These are phyloP conservation scores for Annulohypoxylon stygium DNA, from an alignment of 495 filamentous ascomycete genomes.

Conservation along the genomic window DNA sequence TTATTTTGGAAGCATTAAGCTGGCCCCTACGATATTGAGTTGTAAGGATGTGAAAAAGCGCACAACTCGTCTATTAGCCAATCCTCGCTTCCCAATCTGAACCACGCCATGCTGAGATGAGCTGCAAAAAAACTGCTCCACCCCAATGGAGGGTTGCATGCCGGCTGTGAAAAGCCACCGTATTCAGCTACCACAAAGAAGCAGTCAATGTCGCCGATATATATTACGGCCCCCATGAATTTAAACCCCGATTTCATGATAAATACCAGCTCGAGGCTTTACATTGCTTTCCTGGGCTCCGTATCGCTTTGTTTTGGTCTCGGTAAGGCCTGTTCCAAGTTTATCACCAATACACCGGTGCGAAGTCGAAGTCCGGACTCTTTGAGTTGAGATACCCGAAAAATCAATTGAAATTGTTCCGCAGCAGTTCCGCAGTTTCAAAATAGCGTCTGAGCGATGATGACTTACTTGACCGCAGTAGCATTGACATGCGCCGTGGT, in stretches of 20 bases:
- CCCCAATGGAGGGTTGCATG: slow-evolving; percentile 24
- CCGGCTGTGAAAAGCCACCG: not conserved
- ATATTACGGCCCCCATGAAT: slow-evolving; percentile 16
- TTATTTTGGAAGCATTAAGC: slow-evolving; percentile 11
- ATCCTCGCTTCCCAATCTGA: slow-evolving; percentile 12
- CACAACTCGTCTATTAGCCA: slow-evolving; percentile 3
- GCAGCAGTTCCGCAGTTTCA: not conserved
- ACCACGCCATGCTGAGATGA: slow-evolving; percentile 11
- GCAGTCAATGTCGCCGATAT: not conserved
- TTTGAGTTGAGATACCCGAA: not conserved
- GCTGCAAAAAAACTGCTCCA: slow-evolving; percentile 8
- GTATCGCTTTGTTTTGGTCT: slow-evolving; percentile 18
- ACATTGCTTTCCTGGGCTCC: slow-evolving; percentile 2
- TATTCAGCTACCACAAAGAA: not conserved
- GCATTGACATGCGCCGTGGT: slow-evolving; percentile 32
- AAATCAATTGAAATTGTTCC: not conserved
- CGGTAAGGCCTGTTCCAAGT: slow-evolving; percentile 15
- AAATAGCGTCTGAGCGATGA: not conserved
- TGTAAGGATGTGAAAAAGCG: not conserved
- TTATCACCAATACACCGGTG: not conserved
- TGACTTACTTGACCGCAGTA: slow-evolving; percentile 14
- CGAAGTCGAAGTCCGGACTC: slow-evolving; percentile 5
- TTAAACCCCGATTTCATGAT: slow-evolving; percentile 24
- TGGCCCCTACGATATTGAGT: slow-evolving; percentile 4
- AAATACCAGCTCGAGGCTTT: slow-evolving; percentile 19